phyloP scores from a whole-genome alignment of 306 rosid species.

The Glycine latifolia region DNA sequence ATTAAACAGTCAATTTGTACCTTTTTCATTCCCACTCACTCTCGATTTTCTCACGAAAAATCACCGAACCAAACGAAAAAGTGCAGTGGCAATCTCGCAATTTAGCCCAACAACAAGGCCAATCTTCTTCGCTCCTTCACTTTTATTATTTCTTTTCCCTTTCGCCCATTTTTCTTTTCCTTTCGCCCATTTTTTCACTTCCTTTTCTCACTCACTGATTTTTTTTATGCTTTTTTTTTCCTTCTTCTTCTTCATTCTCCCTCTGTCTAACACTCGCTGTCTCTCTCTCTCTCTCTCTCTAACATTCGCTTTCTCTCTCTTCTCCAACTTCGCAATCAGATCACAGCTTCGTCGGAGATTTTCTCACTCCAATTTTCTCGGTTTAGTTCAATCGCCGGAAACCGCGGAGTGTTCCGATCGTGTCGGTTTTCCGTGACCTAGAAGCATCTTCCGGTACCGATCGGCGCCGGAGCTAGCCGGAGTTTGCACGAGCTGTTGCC shows the following conservation, averaged over 20 bases:
- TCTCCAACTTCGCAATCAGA: constrained; percentile 70
- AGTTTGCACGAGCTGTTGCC: constrained; percentile 42
- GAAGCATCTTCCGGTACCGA: constrained; percentile 45
- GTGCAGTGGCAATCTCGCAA: constrained; percentile 56
- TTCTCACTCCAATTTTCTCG: constrained; percentile 57
- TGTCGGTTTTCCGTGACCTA: constrained; percentile 43
- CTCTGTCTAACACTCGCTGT: neutral
- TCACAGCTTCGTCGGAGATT: constrained; percentile 61
- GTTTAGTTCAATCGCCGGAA: constrained; percentile 57
- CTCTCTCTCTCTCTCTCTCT: constrained; percentile 15
- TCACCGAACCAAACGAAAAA: neutral
- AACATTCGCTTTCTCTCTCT: constrained; percentile 38
- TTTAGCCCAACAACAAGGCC: constrained; percentile 26
- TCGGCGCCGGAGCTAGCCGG: neutral
- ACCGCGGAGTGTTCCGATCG: constrained; percentile 57
- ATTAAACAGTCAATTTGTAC: constrained; percentile 39
- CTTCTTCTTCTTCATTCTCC: constrained; percentile 33
- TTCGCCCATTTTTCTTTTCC: constrained; percentile 20
- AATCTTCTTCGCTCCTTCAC: constrained; percentile 31
- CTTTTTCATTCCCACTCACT: constrained; percentile 3
- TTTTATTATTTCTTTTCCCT: constrained; percentile 38
- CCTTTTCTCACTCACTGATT: constrained; percentile 19
- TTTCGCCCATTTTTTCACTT: constrained; percentile 40
- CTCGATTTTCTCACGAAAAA: constrained; percentile 4
- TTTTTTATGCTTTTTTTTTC: neutral